Evolutionary conservation across 1,139 yeast species (phyloP).

Genomic region (Taiozyma onychis): DNA sequence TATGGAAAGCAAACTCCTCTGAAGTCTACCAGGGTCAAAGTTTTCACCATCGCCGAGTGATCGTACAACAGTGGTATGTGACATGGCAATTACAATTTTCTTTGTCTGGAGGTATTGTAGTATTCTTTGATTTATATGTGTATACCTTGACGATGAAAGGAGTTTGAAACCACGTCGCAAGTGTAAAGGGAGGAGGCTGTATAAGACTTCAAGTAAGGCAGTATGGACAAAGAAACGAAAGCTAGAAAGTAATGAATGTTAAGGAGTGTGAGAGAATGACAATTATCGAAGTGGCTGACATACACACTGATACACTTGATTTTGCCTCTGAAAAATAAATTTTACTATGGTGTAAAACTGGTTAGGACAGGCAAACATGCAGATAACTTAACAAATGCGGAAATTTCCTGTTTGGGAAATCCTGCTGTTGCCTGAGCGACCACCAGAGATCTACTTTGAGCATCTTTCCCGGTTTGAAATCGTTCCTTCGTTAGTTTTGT

Average conservation of each 20-base stretch:
- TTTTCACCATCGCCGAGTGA: conserved; percentile 7
- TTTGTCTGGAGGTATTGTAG: too few species aligned
- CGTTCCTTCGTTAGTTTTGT: not conserved
- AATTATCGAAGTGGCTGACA: not conserved
- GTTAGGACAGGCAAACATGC: not conserved
- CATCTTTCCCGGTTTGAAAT: not conserved
- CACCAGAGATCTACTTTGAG: too few species aligned
- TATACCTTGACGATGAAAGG: not conserved
- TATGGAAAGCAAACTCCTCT: conserved; percentile 4
- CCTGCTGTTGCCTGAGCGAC: too few species aligned
- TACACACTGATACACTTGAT: not conserved
- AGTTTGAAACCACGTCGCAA: not conserved
- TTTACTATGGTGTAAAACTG: not conserved
- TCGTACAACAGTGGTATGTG: conserved; percentile 7
- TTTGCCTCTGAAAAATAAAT: too few species aligned
- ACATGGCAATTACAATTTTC: conserved; percentile 6
- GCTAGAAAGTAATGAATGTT: not conserved
- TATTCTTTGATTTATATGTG: not conserved
- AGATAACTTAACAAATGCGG: not conserved
- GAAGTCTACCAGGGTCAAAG: conserved; percentile 7
- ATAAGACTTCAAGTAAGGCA: not conserved
- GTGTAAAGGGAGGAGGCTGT: not conserved
- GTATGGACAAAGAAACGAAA: not conserved
- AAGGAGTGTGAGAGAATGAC: not conserved
- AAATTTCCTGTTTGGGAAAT: not conserved